Conservation (phyloP, 352 stramenopile species). For the Pythium folliculosum region DNA sequence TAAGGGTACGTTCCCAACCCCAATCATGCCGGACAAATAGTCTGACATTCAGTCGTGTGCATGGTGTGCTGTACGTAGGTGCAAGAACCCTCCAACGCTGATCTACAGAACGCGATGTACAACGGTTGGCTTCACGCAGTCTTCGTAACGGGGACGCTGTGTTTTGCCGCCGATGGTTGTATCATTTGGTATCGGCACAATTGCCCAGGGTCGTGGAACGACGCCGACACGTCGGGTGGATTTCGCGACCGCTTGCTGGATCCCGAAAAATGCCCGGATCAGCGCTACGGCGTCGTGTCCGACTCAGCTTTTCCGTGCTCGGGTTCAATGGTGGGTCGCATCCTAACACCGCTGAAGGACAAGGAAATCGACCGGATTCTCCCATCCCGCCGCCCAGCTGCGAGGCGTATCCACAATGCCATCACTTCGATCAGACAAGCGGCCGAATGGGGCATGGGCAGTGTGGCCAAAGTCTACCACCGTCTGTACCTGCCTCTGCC, state of each 20-base stretch:
- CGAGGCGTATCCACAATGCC: not conserved
- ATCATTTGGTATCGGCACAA: slow-evolving; percentile 9
- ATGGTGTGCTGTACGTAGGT: slow-evolving; percentile 1
- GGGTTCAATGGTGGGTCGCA: not conserved
- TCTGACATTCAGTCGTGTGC: no score
- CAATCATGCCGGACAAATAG: no score
- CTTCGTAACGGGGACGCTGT: not conserved
- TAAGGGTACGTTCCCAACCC: no score
- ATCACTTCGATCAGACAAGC: not conserved
- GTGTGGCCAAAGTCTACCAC: not conserved
- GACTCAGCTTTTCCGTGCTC: slow-evolving; percentile 11
- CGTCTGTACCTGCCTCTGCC: not conserved
- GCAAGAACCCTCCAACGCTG: not conserved
- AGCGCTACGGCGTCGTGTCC: not conserved
- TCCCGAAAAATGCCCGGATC: not conserved
- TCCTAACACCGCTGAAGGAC: not conserved
- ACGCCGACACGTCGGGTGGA: not conserved
- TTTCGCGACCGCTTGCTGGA: not conserved
- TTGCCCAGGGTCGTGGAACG: slow-evolving; percentile 1
- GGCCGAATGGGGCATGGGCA: slow-evolving; percentile 2
- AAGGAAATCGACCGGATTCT: not conserved
- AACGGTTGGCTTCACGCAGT: slow-evolving; percentile 17
- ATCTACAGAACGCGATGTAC: slow-evolving; percentile 9
- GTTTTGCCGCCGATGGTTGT: slow-evolving; percentile 1
- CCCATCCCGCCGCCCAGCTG: not conserved